These are phyloP conservation scores for Wickerhamomyces queroliae DNA, from an alignment of 805 yeast genomes.

Conservation along the genomic window DNA sequence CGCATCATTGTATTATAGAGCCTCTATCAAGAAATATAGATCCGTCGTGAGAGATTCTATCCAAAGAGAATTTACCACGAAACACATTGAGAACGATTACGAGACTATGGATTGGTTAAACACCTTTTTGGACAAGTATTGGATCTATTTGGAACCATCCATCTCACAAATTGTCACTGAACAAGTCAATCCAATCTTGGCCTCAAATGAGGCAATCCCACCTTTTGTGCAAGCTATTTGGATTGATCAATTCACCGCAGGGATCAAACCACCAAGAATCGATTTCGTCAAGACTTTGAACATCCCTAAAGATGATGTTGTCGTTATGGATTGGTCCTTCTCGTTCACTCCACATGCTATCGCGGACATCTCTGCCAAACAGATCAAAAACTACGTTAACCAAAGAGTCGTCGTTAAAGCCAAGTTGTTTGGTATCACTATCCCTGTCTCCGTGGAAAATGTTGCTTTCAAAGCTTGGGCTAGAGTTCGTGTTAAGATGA, in stretches of 20 bases:
- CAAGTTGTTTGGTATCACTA: conserved; percentile 71
- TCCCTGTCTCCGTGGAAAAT: conserved; percentile 78
- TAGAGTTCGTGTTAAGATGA: conserved; percentile 84
- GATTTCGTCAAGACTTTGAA: conserved; percentile 86
- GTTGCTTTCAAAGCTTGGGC: conserved; percentile 70
- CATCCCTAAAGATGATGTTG: conserved; percentile 86
- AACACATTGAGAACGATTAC: conserved; percentile 77
- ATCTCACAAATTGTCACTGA: conserved; percentile 80
- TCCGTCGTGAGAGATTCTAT: conserved; percentile 69
- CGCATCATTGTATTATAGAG: conserved; percentile 69
- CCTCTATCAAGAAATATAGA: conserved; percentile 78
- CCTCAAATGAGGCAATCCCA: conserved; percentile 72
- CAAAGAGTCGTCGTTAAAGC: conserved; percentile 76
- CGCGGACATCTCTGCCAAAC: conserved; percentile 81
- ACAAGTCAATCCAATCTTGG: conserved; percentile 78
- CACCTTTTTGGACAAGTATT: conserved; percentile 80
- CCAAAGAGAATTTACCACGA: conserved; percentile 79
- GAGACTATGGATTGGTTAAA: conserved; percentile 97
- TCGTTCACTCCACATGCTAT: conserved; percentile 90
- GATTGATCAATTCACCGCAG: conserved; percentile 85
- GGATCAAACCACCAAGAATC: conserved; percentile 93
- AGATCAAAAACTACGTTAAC: conserved; percentile 76
- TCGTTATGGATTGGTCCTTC: conserved; percentile 96
- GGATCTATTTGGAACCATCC: conserved; percentile 89
- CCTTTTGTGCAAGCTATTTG: conserved; percentile 77